Conservation (phyloP, 805 yeast genomes). For the Metschnikowia arizonensis region DNA sequence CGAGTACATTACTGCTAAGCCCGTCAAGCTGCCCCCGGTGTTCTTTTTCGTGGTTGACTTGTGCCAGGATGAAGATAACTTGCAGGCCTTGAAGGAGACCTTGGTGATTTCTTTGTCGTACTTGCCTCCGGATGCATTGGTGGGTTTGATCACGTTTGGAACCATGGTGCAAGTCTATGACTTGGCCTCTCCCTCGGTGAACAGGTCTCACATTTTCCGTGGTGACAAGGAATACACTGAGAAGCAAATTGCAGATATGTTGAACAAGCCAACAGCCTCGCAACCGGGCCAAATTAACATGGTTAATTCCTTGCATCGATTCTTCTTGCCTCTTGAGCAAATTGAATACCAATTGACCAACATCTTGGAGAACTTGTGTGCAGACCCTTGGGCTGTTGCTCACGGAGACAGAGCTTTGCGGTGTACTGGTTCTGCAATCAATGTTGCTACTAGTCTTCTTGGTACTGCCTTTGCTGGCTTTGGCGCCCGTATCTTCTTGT, state of each 20-base stretch:
- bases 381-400: constrained; percentile 87
- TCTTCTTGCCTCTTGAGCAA: constrained; percentile 67
- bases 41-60: constrained; percentile 83
- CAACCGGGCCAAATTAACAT: constrained; percentile 24
- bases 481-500: constrained; percentile 85
- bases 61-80: constrained; percentile 85
- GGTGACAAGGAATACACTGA: constrained; percentile 84
- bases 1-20: constrained; percentile 79
- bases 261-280: constrained; percentile 32
- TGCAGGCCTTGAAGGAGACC: constrained; percentile 78
- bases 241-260: constrained; percentile 56
- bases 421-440: constrained; percentile 89
- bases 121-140: constrained; percentile 84
- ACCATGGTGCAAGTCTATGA: constrained; percentile 90
- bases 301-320: constrained; percentile 46
- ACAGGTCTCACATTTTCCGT: constrained; percentile 76
- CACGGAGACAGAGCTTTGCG: constrained; percentile 82
- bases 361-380: constrained; percentile 69
- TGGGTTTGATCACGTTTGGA: constrained; percentile 85
- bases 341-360: constrained; percentile 82
- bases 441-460: constrained; percentile 75
- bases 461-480: constrained; percentile 80
- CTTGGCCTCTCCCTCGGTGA: constrained; percentile 58
- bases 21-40: constrained; percentile 79
- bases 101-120: constrained; percentile 69